A percentile compares a stretch with the other conserved stretches of the same genome.
Conservation (phyloP, 2,329 filamentous ascomycete species). For the Neurospora sp. region DNA sequence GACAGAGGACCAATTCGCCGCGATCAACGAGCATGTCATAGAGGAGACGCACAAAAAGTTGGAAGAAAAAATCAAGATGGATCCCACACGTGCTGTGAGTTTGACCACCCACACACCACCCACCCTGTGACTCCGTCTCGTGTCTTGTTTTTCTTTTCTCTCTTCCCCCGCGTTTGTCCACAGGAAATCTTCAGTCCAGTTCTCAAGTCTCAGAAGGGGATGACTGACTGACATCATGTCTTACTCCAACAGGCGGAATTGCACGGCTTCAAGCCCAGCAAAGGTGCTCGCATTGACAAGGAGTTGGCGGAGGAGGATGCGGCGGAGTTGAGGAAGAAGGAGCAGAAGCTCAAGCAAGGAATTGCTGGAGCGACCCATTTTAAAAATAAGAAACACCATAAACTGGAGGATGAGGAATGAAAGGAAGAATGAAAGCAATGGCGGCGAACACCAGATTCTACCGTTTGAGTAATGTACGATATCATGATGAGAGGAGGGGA, state of each 20-base stretch:
- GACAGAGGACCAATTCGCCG: constrained; percentile 8
- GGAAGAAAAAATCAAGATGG: constrained; percentile 9
- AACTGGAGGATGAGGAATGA: background rate
- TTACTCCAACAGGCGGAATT: constrained; percentile 8
- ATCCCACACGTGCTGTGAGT: constrained; percentile 13
- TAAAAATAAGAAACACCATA: background rate
- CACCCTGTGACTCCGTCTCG: background rate
- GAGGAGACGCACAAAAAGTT: constrained; percentile 5
- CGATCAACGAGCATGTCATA: constrained; percentile 8
- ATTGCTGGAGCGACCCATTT: background rate
- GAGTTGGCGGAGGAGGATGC: constrained; percentile 14
- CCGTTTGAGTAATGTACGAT: background rate
- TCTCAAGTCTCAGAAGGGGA: background rate
- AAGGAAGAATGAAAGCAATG: background rate
- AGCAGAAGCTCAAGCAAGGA: constrained; percentile 5
- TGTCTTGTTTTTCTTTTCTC: background rate
- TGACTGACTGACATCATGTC: background rate
- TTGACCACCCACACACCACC: background rate
- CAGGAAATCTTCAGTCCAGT: background rate
- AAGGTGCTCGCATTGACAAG: constrained; percentile 16
- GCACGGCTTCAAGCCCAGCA: constrained; percentile 12
- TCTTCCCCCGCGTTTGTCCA: background rate
- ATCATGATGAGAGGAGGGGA: background rate
- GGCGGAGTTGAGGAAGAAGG: constrained; percentile 28
- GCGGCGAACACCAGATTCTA: background rate